These are phyloP conservation scores for Gossypium davidsonii DNA, from an alignment of 441 rosid genomes.

Conservation along the genomic window DNA sequence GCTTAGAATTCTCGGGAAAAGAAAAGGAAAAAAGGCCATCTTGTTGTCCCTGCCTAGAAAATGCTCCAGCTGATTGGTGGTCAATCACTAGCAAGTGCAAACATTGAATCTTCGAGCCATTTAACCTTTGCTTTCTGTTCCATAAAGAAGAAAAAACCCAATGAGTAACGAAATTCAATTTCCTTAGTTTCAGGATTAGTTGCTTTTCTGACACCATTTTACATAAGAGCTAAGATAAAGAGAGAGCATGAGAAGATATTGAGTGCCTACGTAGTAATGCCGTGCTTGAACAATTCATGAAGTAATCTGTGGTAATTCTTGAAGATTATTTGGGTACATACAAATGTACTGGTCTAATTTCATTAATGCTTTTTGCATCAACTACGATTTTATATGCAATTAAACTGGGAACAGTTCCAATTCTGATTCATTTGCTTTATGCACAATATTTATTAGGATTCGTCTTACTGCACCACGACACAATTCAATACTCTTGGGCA, in stretches of 20 bases:
- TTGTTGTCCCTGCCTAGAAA: neutral
- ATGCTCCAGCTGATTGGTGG: neutral
- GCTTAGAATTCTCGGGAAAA: neutral
- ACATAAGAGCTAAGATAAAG: neutral
- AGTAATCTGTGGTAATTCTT: neutral
- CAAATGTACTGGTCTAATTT: neutral
- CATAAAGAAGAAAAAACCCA: neutral
- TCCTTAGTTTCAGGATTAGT: neutral
- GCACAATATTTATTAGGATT: constrained; percentile 40
- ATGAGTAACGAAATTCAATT: neutral
- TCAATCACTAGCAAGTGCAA: neutral
- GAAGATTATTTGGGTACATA: neutral
- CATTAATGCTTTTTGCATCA: neutral
- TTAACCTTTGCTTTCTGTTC: neutral
- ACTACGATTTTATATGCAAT: neutral
- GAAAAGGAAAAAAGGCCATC: neutral
- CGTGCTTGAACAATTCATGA: neutral
- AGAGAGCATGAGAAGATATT: neutral
- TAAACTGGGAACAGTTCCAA: neutral
- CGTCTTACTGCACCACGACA: constrained; percentile 55
- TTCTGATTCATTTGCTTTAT: constrained; percentile 5
- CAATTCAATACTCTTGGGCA: constrained; percentile 53
- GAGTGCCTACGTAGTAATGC: neutral
- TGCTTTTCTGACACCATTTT: neutral
- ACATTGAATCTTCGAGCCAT: neutral